Evolutionary conservation across 192 early-diverging fungal species (phyloP).

Genomic region (Phycomyces nitens): DNA sequence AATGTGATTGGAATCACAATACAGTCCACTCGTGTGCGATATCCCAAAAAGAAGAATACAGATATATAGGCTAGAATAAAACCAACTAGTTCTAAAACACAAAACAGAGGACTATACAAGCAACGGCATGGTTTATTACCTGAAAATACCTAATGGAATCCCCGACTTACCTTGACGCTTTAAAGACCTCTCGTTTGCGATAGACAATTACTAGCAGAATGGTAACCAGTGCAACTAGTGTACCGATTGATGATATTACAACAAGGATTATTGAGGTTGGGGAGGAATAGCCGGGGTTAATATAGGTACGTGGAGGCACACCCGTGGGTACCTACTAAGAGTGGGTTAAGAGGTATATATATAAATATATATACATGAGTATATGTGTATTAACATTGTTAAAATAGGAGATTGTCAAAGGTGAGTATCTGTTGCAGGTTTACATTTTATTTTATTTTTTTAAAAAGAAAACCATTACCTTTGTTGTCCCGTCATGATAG

Average conservation of each 20-base stretch:
- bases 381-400: background rate
- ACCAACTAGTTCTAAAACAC: slow-evolving; percentile 42
- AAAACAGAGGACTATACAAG: slow-evolving; percentile 42
- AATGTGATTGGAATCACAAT: slow-evolving; percentile 37
- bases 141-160: background rate
- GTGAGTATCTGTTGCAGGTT: background rate
- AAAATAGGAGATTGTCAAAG: too few species aligned
- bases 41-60: slow-evolving; percentile 31
- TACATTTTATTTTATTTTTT: background rate
- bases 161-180: slow-evolving; percentile 41
- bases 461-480: slow-evolving; percentile 10
- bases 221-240: slow-evolving; percentile 33
- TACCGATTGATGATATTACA: slow-evolving; percentile 26
- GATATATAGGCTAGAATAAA: slow-evolving; percentile 43
- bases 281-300: slow-evolving; percentile 42
- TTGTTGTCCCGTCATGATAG: slow-evolving; percentile 46
- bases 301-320: slow-evolving; percentile 22
- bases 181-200: slow-evolving; percentile 37
- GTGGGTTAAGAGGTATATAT: background rate
- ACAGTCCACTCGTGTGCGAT: slow-evolving; percentile 27
- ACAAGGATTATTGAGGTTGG: slow-evolving; percentile 33
- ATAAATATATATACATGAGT: background rate
- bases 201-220: slow-evolving; percentile 36
- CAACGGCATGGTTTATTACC: background rate
- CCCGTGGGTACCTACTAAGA: slow-evolving; percentile 32